phyloP scores from a whole-genome alignment of 139 green algal genomes.

The Chlorella sp. region DNA sequence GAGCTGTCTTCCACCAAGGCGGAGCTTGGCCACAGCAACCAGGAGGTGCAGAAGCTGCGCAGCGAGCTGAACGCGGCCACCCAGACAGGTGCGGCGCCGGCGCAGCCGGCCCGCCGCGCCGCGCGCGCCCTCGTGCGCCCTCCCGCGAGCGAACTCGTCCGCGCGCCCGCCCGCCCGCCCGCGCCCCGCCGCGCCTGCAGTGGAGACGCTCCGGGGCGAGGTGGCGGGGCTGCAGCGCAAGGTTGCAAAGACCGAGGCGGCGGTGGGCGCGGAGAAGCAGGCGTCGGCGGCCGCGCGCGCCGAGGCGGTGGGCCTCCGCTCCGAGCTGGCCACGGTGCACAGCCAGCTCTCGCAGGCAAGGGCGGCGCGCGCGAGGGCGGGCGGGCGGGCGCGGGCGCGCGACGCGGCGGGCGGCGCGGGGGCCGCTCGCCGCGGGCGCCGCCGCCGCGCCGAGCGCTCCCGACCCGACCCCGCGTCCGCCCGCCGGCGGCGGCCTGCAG shows the following conservation, averaged over 20 bases:
- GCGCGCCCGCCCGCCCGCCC: no score
- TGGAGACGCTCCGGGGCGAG: slow-evolving; percentile 9
- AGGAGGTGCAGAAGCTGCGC: slow-evolving; percentile 24
- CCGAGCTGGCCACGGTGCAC: slow-evolving; percentile 38
- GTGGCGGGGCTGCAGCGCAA: slow-evolving; percentile 13
- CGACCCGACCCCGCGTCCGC: no score
- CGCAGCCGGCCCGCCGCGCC: neutral
- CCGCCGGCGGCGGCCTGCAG: no score
- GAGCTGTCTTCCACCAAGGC: slow-evolving; percentile 13
- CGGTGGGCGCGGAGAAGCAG: slow-evolving; percentile 29
- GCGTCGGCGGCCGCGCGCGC: slow-evolving; percentile 16
- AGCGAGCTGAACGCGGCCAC: slow-evolving; percentile 25
- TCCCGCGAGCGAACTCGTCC: no score
- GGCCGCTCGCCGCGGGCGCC: no score
- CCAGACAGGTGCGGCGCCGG: slow-evolving; percentile 3
- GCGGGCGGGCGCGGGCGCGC: no score
- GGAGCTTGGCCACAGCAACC: slow-evolving; percentile 8
- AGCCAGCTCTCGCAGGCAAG: slow-evolving; percentile 41
- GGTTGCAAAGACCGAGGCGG: slow-evolving; percentile 15
- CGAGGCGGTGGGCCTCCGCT: slow-evolving; percentile 40
- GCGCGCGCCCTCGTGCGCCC: neutral
- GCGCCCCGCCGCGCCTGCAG: neutral
- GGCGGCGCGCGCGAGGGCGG: no score
- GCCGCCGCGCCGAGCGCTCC: no score
- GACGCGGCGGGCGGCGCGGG: no score